Percentiles rank a stretch among this genome's conserved stretches.
Evolutionary conservation across 768 basidiomycete genomes (phyloP).

Genomic region (Leucosporidium yakuticum): DNA sequence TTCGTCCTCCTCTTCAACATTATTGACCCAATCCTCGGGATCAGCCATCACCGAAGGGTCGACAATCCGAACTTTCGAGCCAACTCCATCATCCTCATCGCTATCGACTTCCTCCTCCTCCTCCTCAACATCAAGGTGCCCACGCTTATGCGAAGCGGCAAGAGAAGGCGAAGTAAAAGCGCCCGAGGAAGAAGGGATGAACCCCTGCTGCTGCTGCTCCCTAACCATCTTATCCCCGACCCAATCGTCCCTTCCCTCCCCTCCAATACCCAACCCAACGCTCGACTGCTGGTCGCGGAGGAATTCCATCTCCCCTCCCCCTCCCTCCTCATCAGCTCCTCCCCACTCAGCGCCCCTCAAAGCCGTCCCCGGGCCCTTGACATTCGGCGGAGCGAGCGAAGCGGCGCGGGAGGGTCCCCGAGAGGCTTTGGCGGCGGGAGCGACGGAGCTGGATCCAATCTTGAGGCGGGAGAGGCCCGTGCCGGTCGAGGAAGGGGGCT

Average conservation of each 20-base stretch:
- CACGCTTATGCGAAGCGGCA: neutral
- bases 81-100: slow-evolving; percentile 17
- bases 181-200: neutral
- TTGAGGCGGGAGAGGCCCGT: slow-evolving; percentile 23
- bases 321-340: neutral
- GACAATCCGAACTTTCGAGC: slow-evolving; percentile 29
- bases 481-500: slow-evolving; percentile 30
- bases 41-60: slow-evolving; percentile 35
- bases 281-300: neutral
- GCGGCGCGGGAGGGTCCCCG: slow-evolving; percentile 3
- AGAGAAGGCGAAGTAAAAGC: no score
- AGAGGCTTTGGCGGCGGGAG: neutral
- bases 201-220: neutral
- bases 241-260: neutral
- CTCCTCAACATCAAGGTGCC: slow-evolving; percentile 20
- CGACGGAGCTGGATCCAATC: slow-evolving; percentile 5
- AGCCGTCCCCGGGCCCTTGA: slow-evolving; percentile 2
- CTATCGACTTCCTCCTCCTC: neutral
- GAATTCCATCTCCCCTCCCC: neutral
- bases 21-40: slow-evolving; percentile 45
- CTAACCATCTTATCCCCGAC: neutral
- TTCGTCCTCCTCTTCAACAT: slow-evolving; percentile 42
- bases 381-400: neutral
- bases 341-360: neutral
- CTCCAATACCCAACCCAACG: neutral